Evolutionary conservation across 192 early-diverging fungal species (phyloP).

Genomic region (Entomortierella parvispora): DNA sequence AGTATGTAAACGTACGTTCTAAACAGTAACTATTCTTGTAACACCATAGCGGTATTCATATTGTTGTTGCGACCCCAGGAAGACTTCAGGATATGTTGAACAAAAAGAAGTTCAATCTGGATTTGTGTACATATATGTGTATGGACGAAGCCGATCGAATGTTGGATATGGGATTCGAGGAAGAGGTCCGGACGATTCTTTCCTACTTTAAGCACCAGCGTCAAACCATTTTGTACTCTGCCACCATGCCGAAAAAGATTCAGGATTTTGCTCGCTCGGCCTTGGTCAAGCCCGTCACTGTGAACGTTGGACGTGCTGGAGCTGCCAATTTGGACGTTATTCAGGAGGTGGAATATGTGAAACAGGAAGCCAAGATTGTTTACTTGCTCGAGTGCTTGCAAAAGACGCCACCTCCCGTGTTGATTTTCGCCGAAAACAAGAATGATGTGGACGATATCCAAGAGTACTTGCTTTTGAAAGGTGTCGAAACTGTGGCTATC

Average conservation of each 20-base stretch:
- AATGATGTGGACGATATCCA: constrained; percentile 99
- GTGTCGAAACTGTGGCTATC: constrained; percentile 93
- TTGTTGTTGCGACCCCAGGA: constrained; percentile 96
- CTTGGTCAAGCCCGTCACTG: constrained; percentile 87
- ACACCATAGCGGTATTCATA: constrained; percentile 79
- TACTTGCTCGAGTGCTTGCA: constrained; percentile 96
- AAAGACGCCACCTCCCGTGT: constrained; percentile 94
- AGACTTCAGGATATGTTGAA: constrained; percentile 92
- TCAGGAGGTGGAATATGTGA: constrained; percentile 98
- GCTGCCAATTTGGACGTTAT: constrained; percentile 97
- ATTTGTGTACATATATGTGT: constrained; percentile 89
- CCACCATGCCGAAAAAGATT: constrained; percentile 99
- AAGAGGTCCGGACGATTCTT: constrained; percentile 95
- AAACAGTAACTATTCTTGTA: too few species aligned
- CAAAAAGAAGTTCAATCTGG: constrained; percentile 88
- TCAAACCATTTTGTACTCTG: constrained; percentile 96
- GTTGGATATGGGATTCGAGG: constrained; percentile 99
- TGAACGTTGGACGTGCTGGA: constrained; percentile 98
- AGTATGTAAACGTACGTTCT: too few species aligned
- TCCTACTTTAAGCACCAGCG: constrained; percentile 96
- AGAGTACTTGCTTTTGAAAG: constrained; percentile 94
- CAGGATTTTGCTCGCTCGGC: constrained; percentile 94
- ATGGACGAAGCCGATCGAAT: constrained; percentile 99
- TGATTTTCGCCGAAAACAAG: constrained; percentile 99
- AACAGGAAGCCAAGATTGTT: constrained; percentile 94